Evolutionary conservation across 805 yeast species (phyloP).

Genomic region (Saccharomycopsis schoenii): DNA sequence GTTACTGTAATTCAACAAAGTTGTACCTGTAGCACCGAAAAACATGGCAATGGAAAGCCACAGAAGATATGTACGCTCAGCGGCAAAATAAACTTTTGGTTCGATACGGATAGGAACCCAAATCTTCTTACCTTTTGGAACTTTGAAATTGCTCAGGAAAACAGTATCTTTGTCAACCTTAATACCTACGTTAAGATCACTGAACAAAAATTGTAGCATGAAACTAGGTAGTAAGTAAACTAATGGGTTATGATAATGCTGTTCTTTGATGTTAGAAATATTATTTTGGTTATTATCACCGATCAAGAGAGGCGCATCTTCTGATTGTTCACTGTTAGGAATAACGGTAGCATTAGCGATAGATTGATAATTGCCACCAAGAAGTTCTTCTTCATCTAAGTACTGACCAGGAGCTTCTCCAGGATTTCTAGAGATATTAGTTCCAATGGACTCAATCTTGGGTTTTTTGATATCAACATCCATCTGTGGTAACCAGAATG

Average conservation of each 20-base stretch:
- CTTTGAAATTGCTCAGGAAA: conserved; percentile 45
- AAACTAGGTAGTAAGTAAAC: conserved; percentile 4
- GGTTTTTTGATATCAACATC: conserved; percentile 91
- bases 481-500: conserved; percentile 98
- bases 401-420: conserved; percentile 43
- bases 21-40: conserved; percentile 80
- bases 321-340: conserved; percentile 10
- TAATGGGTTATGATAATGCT: background rate
- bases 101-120: conserved; percentile 94
- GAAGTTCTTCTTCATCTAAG: conserved; percentile 57
- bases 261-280: background rate
- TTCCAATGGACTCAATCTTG: conserved; percentile 35
- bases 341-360: background rate
- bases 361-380: conserved; percentile 10
- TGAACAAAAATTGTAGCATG: conserved; percentile 36
- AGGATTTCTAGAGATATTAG: conserved; percentile 25
- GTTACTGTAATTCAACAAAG: conserved; percentile 79
- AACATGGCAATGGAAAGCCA: conserved; percentile 91
- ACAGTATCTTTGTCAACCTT: conserved; percentile 58
- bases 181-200: conserved; percentile 35
- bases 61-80: conserved; percentile 86
- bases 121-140: conserved; percentile 84
- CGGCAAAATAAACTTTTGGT: conserved; percentile 98
- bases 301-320: conserved; percentile 13
- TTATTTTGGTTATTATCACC: background rate